phyloP scores from a whole-genome alignment of 352 stramenopile genomes.

The Phytopythium helicoides region DNA sequence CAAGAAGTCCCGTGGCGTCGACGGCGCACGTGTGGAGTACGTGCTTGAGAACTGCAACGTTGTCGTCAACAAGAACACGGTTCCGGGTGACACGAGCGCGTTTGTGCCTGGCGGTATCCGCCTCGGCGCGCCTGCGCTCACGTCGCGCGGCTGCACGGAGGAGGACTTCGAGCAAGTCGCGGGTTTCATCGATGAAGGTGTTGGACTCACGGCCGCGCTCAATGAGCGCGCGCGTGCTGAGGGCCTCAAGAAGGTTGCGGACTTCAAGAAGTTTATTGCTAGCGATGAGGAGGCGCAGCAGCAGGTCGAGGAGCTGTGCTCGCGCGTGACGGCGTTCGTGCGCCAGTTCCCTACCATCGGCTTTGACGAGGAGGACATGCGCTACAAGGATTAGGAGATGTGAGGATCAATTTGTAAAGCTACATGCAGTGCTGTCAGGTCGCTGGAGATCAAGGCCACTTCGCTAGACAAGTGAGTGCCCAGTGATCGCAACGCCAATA shows the following conservation, averaged over 20 bases:
- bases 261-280: constrained; percentile 81
- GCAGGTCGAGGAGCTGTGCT: constrained; percentile 80
- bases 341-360: constrained; percentile 96
- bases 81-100: constrained; percentile 96
- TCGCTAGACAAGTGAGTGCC: background rate
- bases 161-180: constrained; percentile 95
- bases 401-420: background rate
- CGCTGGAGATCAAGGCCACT: too few species aligned
- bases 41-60: constrained; percentile 97
- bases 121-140: constrained; percentile 95
- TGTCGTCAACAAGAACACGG: constrained; percentile 99
- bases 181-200: constrained; percentile 94
- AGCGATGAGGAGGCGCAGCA: constrained; percentile 38
- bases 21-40: constrained; percentile 95
- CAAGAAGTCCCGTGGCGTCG: constrained; percentile 92
- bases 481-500: background rate
- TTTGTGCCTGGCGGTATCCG: constrained; percentile 97
- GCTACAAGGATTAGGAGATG: constrained; percentile 72
- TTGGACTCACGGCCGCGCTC: constrained; percentile 91
- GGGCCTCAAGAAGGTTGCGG: constrained; percentile 95
- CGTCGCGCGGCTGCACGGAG: constrained; percentile 94
- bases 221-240: constrained; percentile 88
- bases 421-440: constrained; percentile 1
- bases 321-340: constrained; percentile 92
- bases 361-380: constrained; percentile 93